Base-by-base conservation (phyloP, 306 rosid species). In the Gillenia trifoliata region DNA sequence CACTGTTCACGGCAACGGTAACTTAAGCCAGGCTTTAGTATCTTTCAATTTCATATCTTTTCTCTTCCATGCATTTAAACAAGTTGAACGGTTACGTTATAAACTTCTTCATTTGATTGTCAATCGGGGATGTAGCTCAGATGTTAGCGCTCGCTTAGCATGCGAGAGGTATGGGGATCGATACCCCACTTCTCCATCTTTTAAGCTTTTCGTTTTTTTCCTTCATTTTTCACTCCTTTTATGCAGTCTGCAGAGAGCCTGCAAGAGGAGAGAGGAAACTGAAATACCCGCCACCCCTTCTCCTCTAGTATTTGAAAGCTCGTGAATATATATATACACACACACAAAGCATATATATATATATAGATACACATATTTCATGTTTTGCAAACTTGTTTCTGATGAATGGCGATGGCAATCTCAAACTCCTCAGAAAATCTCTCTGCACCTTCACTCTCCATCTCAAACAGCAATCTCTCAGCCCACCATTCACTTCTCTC, bases 81-180 rank as follows among this genome's bases (percentile, higher is more conserved):
- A 15, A 45, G 6, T 1, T 0, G 1, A 13, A 13, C 1, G 0
- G 8, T 45, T 38, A 45, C 0, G 0, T 8, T 13, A 15, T 15
- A 1, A 15, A 15, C 1, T 15, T 4, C 6, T 45, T 5, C 52
- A 4, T 15, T 0, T 1, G 4, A 1, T 0, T 4, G 0, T 4
- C 26, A 31, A 0, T 0, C 0, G 88, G 93, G 97, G 96, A 89
- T 89, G 93, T 90, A 91, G 96, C 92, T 89, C 93, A 91, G 93
- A 88, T 93, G 93, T 96, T 91, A 91, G 97, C 89, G 92, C 93
- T 91, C 87, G 96, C 96, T 91, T 93, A 86, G 96, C 97, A 91
- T 91, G 97, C 89, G 89, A 91, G 91, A 93, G 93, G 93, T 80
- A 85, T 85, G 83, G 92, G 93, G 96, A 91, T 91, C 92, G 92